Evolutionary conservation across 2,329 filamentous ascomycete genomes (phyloP).

Genomic region (Talaromyces piceae): DNA sequence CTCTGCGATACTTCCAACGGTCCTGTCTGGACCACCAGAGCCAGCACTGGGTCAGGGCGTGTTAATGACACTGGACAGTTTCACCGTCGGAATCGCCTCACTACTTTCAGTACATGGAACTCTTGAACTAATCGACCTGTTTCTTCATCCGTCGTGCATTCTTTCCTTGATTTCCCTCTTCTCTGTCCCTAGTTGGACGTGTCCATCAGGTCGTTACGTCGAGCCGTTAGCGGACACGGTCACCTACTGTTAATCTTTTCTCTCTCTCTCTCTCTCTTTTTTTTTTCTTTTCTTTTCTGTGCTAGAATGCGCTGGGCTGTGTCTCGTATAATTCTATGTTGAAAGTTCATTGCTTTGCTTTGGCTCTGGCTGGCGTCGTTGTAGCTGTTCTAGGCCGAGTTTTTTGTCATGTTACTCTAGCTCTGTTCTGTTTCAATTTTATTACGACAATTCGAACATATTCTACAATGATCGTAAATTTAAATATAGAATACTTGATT

Average conservation of each 20-base stretch:
- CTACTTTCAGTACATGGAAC: slow-evolving; percentile 2
- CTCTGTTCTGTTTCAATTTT: slow-evolving; percentile 7
- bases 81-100: background rate
- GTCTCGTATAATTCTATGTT: slow-evolving; percentile 9
- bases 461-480: no score
- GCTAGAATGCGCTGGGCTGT: slow-evolving; percentile 8
- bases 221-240: background rate
- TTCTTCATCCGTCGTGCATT: slow-evolving; percentile 2
- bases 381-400: slow-evolving; percentile 11
- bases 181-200: background rate
- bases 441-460: background rate
- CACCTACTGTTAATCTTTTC: background rate
- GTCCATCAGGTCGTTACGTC: background rate
- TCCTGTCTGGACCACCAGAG: background rate
- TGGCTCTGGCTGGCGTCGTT: slow-evolving; percentile 11
- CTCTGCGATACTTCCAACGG: slow-evolving; percentile 1
- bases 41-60: background rate
- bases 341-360: slow-evolving; percentile 8
- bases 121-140: slow-evolving; percentile 3
- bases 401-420: slow-evolving; percentile 11
- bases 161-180: background rate
- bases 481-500: no score
- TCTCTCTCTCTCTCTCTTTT: background rate
- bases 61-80: background rate
- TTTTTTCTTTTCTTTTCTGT: slow-evolving; percentile 1